Conservation (phyloP, 768 basidiomycete species). For the Leccinum aurantiacum region DNA sequence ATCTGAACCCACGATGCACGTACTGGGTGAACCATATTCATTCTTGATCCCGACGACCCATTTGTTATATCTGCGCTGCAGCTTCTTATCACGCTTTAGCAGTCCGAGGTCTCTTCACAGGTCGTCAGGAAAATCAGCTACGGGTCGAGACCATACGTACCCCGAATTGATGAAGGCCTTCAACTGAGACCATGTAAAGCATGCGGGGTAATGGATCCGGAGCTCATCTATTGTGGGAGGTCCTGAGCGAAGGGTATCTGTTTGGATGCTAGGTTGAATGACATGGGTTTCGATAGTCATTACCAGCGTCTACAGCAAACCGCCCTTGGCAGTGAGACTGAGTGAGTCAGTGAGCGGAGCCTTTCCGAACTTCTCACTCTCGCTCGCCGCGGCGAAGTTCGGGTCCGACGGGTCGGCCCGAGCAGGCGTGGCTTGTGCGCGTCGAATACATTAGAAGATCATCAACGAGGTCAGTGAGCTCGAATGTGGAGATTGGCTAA, state of each 20-base stretch:
- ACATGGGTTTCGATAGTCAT: conserved; percentile 21
- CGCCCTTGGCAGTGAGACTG: neutral
- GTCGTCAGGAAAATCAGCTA: neutral
- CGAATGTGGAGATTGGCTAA: neutral
- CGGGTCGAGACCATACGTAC: conserved; percentile 36
- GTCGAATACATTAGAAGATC: neutral
- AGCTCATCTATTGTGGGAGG: conserved; percentile 71
- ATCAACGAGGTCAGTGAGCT: neutral
- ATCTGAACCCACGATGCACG: conserved; percentile 18
- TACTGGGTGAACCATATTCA: conserved; percentile 68
- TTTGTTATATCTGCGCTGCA: conserved; percentile 65
- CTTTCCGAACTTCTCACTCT: neutral
- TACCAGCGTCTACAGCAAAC: neutral
- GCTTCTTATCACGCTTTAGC: conserved; percentile 66
- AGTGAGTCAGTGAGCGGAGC: neutral
- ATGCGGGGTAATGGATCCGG: conserved; percentile 64
- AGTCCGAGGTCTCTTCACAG: conserved; percentile 71
- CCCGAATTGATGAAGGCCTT: conserved; percentile 80
- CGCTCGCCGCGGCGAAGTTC: neutral
- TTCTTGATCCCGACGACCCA: conserved; percentile 57
- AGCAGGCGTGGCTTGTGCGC: neutral
- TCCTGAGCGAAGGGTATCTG: conserved; percentile 50
- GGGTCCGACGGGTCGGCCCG: conserved; percentile 1
- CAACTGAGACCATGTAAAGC: conserved; percentile 74
- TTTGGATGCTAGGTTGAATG: neutral